A percentile compares a stretch with the other conserved stretches of the same genome.
Conservation (phyloP, 257 asterid species). For the Osmanthus fragrans region DNA sequence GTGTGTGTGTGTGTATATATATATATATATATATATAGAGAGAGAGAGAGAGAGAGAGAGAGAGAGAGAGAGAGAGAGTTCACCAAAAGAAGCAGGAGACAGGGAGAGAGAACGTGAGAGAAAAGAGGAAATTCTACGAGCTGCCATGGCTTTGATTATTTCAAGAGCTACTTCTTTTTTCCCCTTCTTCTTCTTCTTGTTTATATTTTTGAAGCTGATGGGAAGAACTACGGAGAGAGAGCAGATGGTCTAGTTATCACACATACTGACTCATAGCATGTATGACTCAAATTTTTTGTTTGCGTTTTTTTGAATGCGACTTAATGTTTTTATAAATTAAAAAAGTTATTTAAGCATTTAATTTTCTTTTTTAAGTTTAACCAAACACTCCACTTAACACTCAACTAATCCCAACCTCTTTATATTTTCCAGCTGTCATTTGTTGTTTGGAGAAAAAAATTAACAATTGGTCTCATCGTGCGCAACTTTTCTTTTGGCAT, state of each 20-base stretch:
- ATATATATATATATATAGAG: not conserved
- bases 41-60: not conserved
- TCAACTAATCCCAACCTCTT: too few relatives aligned
- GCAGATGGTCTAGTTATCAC: not conserved
- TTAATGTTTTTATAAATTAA: too few relatives aligned
- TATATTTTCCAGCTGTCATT: too few relatives aligned
- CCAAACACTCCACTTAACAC: too few relatives aligned
- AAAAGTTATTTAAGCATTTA: too few relatives aligned
- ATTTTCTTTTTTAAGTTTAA: too few relatives aligned
- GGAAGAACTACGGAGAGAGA: not conserved
- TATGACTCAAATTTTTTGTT: too few relatives aligned
- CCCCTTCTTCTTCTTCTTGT: not conserved
- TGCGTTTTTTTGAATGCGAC: too few relatives aligned
- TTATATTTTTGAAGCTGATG: not conserved
- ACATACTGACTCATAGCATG: not conserved
- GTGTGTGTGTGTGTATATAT: too few relatives aligned
- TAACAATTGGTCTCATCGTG: too few relatives aligned
- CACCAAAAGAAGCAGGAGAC: not conserved
- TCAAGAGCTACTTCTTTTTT: not conserved
- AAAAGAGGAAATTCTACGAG: slow-evolving; percentile 63
- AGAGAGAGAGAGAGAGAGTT: not conserved
- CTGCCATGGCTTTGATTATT: slow-evolving; percentile 46
- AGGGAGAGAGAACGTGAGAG: slow-evolving; percentile 54
- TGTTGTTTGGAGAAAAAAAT: too few relatives aligned
- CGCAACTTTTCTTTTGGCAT: too few relatives aligned